Evolutionary conservation across 2,329 filamentous ascomycete genomes (phyloP), one percentile per base, ranked within the genome.

Genomic region (Lecanicillium sp.): DNA sequence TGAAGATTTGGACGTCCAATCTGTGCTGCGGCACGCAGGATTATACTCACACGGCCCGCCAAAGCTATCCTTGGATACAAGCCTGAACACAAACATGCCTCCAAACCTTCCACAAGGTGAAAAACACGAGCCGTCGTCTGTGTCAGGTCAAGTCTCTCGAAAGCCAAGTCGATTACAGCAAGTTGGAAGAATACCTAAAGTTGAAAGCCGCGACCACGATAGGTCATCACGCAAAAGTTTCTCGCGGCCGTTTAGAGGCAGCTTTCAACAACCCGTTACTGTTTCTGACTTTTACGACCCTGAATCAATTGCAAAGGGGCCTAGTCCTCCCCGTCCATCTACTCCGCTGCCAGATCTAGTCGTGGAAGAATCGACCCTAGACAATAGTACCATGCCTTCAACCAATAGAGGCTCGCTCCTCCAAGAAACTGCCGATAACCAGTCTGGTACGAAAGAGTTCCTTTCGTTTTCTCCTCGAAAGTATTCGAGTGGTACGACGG

Each of bases 111-210:
- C n/a, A n/a, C n/a, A n/a, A n/a, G n/a, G n/a, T n/a, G n/a, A n/a
- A n/a, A n/a, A n/a, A n/a, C 22, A 25, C 7, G 11, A 25, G 22
- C 7, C 22, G 11, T 6, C 22, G 11, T 25, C 22, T 14, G 4
- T 5, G 17, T n/a, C 18, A 13, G 37, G 7, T 8, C 12, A 12
- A 11, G 5, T 13, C 7, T 12, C 15, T 16, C 47, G 44, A 9
- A 48, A 52, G 19, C 57, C 54, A 6, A 85, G 78, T 53, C 74
- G 88, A 40, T 65, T 94, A 14, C 78, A 80, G 19, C 86, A 90
- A 48, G 80, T 95, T 33, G 89, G 88, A 8, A 78, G 89, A 13
- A 95, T 95, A 37, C 89, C 89, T 8, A 80, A 79, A 50, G 86
- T 95, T 4, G 70, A 90, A 20, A 85, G 78, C 33, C 78, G 73